Conservation (phyloP, 768 basidiomycete species). For the Psilocybe azurescens region DNA sequence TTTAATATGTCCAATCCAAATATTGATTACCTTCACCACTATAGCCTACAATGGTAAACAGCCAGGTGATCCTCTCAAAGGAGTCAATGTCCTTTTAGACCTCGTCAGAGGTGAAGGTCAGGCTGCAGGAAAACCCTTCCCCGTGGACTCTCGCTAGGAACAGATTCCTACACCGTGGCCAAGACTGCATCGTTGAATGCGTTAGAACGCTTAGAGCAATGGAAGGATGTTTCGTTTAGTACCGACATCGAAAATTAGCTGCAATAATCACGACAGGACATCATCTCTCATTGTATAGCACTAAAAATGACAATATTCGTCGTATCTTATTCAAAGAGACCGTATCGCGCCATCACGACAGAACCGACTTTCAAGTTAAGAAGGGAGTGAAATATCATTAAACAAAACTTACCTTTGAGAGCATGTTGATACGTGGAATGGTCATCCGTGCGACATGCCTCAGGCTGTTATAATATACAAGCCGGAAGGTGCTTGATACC, state of each 20-base stretch:
- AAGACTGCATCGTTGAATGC: slow-evolving; percentile 23
- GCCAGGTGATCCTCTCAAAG: slow-evolving; percentile 42
- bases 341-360: no score
- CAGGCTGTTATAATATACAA: no score
- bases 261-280: not conserved
- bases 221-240: slow-evolving; percentile 34
- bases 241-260: slow-evolving; percentile 27
- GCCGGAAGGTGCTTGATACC: no score
- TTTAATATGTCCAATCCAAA: not conserved
- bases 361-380: no score
- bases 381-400: no score
- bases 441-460: no score
- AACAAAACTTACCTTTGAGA: no score
- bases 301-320: no score
- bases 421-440: no score
- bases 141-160: slow-evolving; percentile 30
- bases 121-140: slow-evolving; percentile 36
- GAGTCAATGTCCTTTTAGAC: slow-evolving; percentile 38
- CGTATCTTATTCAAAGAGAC: no score
- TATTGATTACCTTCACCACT: not conserved
- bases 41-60: slow-evolving; percentile 39
- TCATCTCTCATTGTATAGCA: not conserved
- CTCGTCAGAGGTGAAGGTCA: slow-evolving; percentile 34
- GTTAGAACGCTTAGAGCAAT: slow-evolving; percentile 31
- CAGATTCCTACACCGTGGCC: slow-evolving; percentile 32